Conservation (phyloP, 2,329 filamentous ascomycete species). For the Tricladium varicosporioides region DNA sequence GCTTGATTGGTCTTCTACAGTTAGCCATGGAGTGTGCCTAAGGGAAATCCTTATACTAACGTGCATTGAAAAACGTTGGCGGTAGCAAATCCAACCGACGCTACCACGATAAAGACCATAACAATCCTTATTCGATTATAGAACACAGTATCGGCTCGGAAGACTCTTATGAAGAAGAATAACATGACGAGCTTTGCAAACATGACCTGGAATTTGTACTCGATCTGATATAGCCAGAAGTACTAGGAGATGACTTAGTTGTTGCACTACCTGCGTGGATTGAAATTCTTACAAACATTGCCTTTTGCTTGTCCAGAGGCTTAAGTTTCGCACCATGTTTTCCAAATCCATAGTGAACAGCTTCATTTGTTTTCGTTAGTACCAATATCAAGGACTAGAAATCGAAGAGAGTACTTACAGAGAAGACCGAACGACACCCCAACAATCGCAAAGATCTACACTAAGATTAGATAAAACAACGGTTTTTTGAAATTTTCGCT, state of each 20-base stretch:
- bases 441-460: not conserved
- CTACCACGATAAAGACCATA: not conserved
- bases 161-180: not conserved
- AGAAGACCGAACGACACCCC: not conserved
- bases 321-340: not conserved
- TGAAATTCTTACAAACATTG: not conserved
- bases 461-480: not conserved
- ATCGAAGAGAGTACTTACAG: not conserved
- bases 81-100: not conserved
- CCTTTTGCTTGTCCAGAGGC: not conserved
- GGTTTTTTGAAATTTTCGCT: not conserved
- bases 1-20: not conserved
- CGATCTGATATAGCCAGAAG: conserved; percentile 4
- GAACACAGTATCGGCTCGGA: not conserved
- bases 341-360: conserved; percentile 1
- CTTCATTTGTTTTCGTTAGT: not conserved
- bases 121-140: not conserved
- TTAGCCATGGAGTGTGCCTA: not conserved
- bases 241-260: not conserved
- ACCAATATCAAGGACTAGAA: not conserved
- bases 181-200: conserved; percentile 1
- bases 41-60: not conserved
- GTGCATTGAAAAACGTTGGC: not conserved
- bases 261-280: not conserved
- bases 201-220: conserved; percentile 1